phyloP scores from a whole-genome alignment of 331 rosid genomes.

The Erythrophleum ivorense region DNA sequence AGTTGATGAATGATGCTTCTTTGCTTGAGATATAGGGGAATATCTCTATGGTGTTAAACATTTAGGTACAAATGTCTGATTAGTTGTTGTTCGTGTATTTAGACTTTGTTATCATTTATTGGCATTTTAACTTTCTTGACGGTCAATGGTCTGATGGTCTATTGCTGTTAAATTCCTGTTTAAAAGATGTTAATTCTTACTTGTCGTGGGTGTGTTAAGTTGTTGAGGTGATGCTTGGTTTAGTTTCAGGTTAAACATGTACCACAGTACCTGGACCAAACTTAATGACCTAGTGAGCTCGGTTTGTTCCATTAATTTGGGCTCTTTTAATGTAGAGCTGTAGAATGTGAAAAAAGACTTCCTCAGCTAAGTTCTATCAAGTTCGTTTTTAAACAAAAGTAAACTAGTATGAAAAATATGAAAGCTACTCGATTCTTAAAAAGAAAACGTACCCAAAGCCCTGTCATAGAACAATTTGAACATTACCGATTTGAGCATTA shows the following conservation, averaged over 20 bases:
- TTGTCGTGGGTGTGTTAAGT: not conserved
- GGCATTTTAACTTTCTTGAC: constrained; percentile 1
- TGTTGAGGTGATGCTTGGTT: constrained; percentile 8
- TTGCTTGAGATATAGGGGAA: constrained; percentile 7
- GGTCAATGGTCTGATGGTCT: not conserved
- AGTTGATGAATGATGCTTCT: not conserved
- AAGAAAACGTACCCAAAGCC: not conserved
- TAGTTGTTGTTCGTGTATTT: not conserved
- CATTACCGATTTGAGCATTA: not conserved
- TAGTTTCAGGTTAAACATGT: not conserved
- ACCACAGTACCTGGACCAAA: not conserved
- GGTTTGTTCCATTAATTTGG: constrained; percentile 12
- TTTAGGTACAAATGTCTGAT: not conserved
- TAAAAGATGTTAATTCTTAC: constrained; percentile 10
- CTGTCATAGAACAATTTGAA: not conserved
- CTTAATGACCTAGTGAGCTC: not conserved
- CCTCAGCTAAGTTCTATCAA: not conserved
- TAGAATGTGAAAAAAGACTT: not conserved
- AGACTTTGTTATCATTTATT: constrained; percentile 8
- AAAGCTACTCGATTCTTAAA: constrained; percentile 11
- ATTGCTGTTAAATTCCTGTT: not conserved
- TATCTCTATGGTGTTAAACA: not conserved
- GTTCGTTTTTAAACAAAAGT: not conserved
- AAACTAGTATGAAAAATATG: not conserved
- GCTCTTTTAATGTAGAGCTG: not conserved